These are phyloP conservation scores for Elsinoe ampelina DNA, from an alignment of 2,329 filamentous ascomycete genomes.

Conservation along the genomic window DNA sequence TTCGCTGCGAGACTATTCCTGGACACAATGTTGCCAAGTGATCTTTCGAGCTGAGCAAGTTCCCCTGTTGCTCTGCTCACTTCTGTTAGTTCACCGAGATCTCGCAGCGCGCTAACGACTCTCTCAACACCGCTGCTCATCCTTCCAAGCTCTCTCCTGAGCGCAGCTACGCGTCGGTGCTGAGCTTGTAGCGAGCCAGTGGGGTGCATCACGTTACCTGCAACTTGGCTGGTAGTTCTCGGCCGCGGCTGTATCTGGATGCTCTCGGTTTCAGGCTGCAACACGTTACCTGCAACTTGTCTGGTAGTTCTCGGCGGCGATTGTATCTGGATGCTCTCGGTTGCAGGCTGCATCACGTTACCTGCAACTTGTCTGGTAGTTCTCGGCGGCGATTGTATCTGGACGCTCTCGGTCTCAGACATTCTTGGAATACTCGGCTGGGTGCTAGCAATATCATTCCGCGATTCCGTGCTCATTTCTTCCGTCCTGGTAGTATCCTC, in stretches of 20 bases:
- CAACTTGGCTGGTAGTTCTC: neutral
- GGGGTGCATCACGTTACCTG: slow-evolving; percentile 14
- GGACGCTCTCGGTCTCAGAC: neutral
- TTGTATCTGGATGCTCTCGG: neutral
- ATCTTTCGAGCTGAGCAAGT: slow-evolving; percentile 23
- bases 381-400: neutral
- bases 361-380: slow-evolving; percentile 10
- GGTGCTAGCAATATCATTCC: neutral
- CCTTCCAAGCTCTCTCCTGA: slow-evolving; percentile 29
- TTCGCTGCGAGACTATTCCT: neutral
- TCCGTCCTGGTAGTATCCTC: slow-evolving; percentile 17
- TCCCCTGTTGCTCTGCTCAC: slow-evolving; percentile 23
- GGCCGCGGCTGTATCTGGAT: neutral
- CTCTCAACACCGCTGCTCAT: slow-evolving; percentile 32
- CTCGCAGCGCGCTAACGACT: slow-evolving; percentile 28
- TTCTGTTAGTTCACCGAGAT: slow-evolving; percentile 28
- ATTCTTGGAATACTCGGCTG: neutral
- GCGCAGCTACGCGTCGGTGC: slow-evolving; percentile 27
- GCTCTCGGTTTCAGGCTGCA: slow-evolving; percentile 6
- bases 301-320: neutral
- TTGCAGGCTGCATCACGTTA: slow-evolving; percentile 11
- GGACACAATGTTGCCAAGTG: slow-evolving; percentile 22
- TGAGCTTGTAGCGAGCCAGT: slow-evolving; percentile 28
- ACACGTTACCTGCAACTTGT: slow-evolving; percentile 12
- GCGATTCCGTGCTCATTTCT: neutral